phyloP scores from a whole-genome alignment of 805 yeast genomes.

The Starmerella sirachaensis region DNA sequence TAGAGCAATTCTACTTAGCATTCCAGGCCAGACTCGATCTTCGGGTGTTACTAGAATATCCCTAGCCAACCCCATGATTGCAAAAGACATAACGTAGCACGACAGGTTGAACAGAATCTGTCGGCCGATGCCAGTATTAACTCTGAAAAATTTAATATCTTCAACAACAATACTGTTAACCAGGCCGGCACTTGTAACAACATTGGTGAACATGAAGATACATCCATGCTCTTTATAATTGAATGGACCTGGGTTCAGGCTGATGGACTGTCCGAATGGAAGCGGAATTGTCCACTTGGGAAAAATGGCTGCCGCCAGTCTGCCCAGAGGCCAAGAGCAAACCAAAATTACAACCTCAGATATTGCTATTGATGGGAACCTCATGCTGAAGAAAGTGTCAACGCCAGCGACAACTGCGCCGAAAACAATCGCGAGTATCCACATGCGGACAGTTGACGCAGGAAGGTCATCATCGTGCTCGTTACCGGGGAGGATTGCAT shows the following conservation, averaged over 20 bases:
- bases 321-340: constrained; percentile 54
- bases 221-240: constrained; percentile 53
- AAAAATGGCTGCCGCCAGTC: constrained; percentile 33
- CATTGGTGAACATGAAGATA: constrained; percentile 32
- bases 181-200: constrained; percentile 26
- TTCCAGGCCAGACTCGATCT: constrained; percentile 60
- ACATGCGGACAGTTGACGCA: constrained; percentile 45
- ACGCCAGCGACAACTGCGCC: constrained; percentile 46
- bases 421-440: constrained; percentile 42
- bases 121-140: constrained; percentile 39
- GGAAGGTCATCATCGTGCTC: constrained; percentile 40
- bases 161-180: constrained; percentile 14
- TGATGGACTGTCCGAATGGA: constrained; percentile 27
- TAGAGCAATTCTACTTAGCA: constrained; percentile 48
- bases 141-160: constrained; percentile 42
- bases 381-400: constrained; percentile 48
- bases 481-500: constrained; percentile 13
- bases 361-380: constrained; percentile 43
- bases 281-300: constrained; percentile 26
- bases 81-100: constrained; percentile 55
- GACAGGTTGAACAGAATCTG: constrained; percentile 41
- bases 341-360: constrained; percentile 47
- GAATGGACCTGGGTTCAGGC: constrained; percentile 50
- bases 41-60: constrained; percentile 51
- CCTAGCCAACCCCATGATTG: constrained; percentile 52